These are phyloP conservation scores for Mercurialis annua DNA, from an alignment of 345 rosid genomes.

Conservation along the genomic window DNA sequence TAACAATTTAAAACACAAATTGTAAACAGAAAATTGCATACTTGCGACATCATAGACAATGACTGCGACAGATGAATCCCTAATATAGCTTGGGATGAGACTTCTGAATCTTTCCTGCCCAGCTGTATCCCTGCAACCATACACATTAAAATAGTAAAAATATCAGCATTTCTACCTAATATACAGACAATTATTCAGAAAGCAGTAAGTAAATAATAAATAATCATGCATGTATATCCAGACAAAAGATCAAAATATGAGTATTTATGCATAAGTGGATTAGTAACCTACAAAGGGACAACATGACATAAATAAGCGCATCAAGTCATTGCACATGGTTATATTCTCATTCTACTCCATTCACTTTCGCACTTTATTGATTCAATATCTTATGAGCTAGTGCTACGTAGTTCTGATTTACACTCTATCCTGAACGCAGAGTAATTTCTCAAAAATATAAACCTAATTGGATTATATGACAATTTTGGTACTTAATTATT, in stretches of 20 bases:
- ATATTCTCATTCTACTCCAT: neutral
- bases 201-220: neutral
- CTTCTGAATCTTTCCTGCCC: constrained; percentile 22
- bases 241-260: neutral
- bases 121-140: constrained; percentile 24
- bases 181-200: neutral
- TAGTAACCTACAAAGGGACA: neutral
- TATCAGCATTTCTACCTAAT: neutral
- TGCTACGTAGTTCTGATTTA: no score
- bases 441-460: no score
- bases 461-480: no score
- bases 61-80: constrained; percentile 20
- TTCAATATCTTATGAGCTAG: no score
- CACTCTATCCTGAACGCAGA: no score
- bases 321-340: no score
- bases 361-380: no score
- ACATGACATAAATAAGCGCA: neutral
- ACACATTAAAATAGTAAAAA: neutral
- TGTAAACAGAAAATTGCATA: neutral
- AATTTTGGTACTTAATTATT: no score
- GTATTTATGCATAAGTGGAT: neutral
- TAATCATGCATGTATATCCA: no score
- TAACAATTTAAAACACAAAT: neutral
- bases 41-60: constrained; percentile 21
- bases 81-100: constrained; percentile 18